A percentile compares a stretch with the other conserved stretches of the same genome.
These are phyloP conservation scores for Penstemon davidsonii DNA, from an alignment of 257 asterid genomes.

Conservation along the genomic window DNA sequence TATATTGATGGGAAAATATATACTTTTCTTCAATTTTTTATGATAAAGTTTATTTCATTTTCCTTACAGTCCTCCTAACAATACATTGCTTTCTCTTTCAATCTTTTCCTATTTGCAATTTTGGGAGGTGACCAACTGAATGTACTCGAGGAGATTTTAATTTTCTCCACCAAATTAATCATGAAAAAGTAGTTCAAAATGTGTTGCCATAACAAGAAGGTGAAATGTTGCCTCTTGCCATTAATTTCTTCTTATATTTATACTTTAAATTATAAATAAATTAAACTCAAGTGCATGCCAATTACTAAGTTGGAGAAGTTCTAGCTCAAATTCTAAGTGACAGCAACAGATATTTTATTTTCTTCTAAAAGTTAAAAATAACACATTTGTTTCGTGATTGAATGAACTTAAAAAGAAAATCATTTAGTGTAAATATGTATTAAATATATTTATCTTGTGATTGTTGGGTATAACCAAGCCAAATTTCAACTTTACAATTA, in stretches of 20 bases:
- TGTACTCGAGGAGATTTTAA: background rate
- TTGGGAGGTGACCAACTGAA: conserved; percentile 18
- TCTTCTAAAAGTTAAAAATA: too few relatives aligned
- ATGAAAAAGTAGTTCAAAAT: background rate
- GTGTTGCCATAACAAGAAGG: conserved; percentile 18
- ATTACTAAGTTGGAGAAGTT: too few relatives aligned
- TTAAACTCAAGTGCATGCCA: background rate
- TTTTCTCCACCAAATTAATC: background rate
- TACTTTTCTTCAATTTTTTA: background rate
- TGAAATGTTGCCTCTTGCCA: background rate
- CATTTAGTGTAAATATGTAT: too few relatives aligned
- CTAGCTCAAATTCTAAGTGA: too few relatives aligned
- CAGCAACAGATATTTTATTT: too few relatives aligned
- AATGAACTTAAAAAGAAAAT: too few relatives aligned
- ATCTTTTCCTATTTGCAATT: conserved; percentile 22
- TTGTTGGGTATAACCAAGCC: too few relatives aligned
- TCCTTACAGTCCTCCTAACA: background rate
- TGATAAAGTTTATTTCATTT: conserved; percentile 20
- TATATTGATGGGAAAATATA: background rate
- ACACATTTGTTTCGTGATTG: too few relatives aligned
- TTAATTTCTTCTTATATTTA: background rate
- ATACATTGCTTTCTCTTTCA: conserved; percentile 10
- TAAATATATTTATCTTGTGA: too few relatives aligned
- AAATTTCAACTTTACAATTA: too few relatives aligned
- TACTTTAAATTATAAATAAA: background rate